Base-by-base conservation (phyloP, 106 monocot genomes). In the Acorus gramineus region DNA sequence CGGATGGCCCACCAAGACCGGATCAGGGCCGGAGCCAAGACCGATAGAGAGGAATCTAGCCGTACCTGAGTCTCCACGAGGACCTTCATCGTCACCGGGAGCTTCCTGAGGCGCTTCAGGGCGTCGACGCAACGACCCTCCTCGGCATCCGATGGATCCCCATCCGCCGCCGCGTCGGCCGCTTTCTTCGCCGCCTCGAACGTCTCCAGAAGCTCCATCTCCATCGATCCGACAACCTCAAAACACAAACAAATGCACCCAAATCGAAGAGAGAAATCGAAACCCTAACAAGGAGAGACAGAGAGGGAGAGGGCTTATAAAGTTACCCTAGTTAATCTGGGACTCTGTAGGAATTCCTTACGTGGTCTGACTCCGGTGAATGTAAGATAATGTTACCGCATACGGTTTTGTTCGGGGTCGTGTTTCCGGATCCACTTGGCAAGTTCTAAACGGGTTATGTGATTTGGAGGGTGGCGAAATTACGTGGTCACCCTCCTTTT, bases 101-200 rank as follows among this genome's bases (percentile, higher is more conserved):
- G 66, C 72, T 64, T 72, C 62, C 61, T 55, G 9, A 84, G 51
- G 49, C 57, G 54, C 48, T 52, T 62, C 12, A 84, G 76, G 44
- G 76, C 77, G 42, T 80, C 73, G 46, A 84, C 59, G 73, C 84
- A 84, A 4, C 84, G 84, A 10, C 73, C 79, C 61, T 73, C 76
- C 55, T 73, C 84, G 8, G 78, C 55, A 0, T 28, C 28, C 3
- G 79, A 12, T 7, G 72, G 61, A 13, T 62, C 79, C 2, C 49
- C 73, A 44, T 52, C 66, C 45, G 65, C 56, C 10, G 73, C 79
- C 45, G 68, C 78, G 14, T 71, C 83, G 6, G 78, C 83, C 46
- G 79, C 83, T 72, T 79, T 84, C 79, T 74, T 72, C 47, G 79
- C 83, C 11, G 55, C 76, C 57, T 72, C 76, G 70, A 76, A 84